Evolutionary conservation across 2,329 filamentous ascomycete genomes (phyloP), one percentile per base, ranked within the genome.

Genomic region (Alternaria triticimaculans): DNA sequence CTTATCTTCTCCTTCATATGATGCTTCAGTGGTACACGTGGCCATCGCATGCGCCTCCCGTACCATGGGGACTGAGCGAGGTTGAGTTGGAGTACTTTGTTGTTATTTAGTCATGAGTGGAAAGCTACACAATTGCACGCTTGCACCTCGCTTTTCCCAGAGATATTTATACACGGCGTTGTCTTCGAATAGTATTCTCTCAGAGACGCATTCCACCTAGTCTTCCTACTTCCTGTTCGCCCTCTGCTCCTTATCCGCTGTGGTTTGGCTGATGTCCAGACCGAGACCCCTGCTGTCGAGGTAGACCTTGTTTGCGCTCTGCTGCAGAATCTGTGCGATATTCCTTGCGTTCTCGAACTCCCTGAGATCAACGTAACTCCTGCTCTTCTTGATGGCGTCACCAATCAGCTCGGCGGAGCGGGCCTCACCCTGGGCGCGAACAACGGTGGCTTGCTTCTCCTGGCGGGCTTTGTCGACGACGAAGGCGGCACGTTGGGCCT

Each of bases 361-460:
- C 84, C 96, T 93, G 79, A 99, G 88, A 83, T 98, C 96, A 68
- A 99, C 89, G 81, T 99, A 99, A 70, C 93, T 92, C 84, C 94
- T 92, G 86, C 88, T 96, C 91, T 98, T 99, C 92, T 98, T 99
- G 89, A 99, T 97, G 66, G 96, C 96, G 57, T 99, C 96, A 82
- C 96, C 96, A 77, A 99, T 97, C 69, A 99, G 90, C 84, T 99
- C 94, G 50, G 96, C 96, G 43, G 96, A 98, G 71, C 96, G 92
- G 54, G 96, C 96, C 85, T 99, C 96, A 93, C 96, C 96, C 89
- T 98, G 96, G 5, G 96, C 96, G 84, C 94, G 93, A 79, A 99
- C 96, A 60, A 99, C 94, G 85, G 94, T 97, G 75, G 96, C 96
- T 84, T 99, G 96, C 87, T 99, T 99, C 88, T 99, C 96, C 84